phyloP scores from a whole-genome alignment of 2,329 filamentous ascomycete species.

The Leptographium galeiforme region DNA sequence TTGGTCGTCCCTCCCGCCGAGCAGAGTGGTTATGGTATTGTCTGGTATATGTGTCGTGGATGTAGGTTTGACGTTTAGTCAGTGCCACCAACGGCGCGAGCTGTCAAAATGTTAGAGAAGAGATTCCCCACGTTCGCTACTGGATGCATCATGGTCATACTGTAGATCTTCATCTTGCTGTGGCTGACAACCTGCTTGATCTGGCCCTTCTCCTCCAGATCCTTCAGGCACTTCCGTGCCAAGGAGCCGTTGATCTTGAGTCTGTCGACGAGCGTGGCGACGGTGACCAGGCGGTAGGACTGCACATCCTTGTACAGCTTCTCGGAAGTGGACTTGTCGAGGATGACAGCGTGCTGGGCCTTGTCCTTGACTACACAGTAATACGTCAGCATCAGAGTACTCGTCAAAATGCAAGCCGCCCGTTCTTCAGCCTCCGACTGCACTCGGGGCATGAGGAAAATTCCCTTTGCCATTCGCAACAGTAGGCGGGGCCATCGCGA shows the following conservation, averaged over 20 bases:
- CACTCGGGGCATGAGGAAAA: neutral
- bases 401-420: neutral
- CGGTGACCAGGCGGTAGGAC: slow-evolving; percentile 98
- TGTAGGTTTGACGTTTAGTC: slow-evolving; percentile 20
- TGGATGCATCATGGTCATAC: slow-evolving; percentile 27
- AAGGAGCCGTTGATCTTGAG: slow-evolving; percentile 99
- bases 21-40: slow-evolving; percentile 2
- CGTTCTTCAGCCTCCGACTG: neutral
- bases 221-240: slow-evolving; percentile 75
- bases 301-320: slow-evolving; percentile 99
- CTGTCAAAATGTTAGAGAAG: slow-evolving; percentile 20
- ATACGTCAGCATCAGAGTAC: neutral
- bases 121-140: slow-evolving; percentile 12
- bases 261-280: slow-evolving; percentile 96
- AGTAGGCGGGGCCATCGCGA: neutral
- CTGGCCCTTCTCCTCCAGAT: slow-evolving; percentile 94
- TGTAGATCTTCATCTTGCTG: slow-evolving; percentile 99
- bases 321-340: slow-evolving; percentile 95
- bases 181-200: slow-evolving; percentile 97
- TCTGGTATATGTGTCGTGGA: slow-evolving; percentile 7
- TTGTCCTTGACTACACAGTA: slow-evolving; percentile 81
- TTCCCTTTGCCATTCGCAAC: neutral
- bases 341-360: slow-evolving; percentile 97
- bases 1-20: slow-evolving; percentile 1
- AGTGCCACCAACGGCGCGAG: slow-evolving; percentile 45